Evolutionary conservation across 176 grass and related monocot genomes (phyloP).

Genomic region (Avena insularis): DNA sequence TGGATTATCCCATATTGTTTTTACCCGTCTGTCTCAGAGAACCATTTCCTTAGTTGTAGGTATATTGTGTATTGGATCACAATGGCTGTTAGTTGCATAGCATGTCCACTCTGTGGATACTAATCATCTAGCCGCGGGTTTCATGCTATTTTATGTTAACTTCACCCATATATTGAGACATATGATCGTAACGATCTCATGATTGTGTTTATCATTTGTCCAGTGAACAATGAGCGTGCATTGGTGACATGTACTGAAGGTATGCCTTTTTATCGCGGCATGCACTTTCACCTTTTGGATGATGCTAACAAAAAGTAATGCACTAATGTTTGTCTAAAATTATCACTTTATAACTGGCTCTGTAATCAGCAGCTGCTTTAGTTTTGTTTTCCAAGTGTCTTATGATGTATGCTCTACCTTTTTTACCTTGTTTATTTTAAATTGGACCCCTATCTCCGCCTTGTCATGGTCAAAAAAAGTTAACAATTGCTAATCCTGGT

Average conservation of each 20-base stretch:
- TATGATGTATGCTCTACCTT: neutral
- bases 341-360: slow-evolving; percentile 7
- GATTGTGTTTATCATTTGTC: neutral
- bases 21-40: neutral
- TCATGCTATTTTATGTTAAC: neutral
- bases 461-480: neutral
- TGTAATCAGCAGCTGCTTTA: neutral
- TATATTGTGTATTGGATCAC: neutral
- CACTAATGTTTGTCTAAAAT: neutral
- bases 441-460: neutral
- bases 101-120: neutral
- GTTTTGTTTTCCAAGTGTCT: neutral
- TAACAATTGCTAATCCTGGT: neutral
- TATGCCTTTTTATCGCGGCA: neutral
- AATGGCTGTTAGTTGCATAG: too few relatives aligned
- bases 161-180: neutral
- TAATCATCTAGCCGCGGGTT: neutral
- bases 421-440: slow-evolving; percentile 11
- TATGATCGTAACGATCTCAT: neutral
- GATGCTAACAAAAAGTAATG: neutral
- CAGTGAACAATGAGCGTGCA: neutral
- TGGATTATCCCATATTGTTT: too few relatives aligned
- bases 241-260: neutral
- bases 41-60: neutral
- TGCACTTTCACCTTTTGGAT: neutral